Conservation (phyloP, 2,329 filamentous ascomycete species). For the Leptographium galeiforme region DNA sequence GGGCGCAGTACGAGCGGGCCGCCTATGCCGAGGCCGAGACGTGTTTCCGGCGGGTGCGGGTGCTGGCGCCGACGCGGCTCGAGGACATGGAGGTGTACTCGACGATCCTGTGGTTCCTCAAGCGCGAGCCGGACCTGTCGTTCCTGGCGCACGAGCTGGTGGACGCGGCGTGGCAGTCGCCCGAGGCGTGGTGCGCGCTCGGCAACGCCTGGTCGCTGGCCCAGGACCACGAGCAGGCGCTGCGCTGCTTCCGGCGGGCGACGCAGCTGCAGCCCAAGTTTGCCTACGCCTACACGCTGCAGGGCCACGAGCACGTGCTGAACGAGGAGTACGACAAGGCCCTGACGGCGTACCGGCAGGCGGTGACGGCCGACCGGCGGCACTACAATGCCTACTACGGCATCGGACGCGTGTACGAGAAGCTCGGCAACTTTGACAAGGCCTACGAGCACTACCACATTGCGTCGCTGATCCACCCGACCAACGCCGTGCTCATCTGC, state of each 20-base stretch:
- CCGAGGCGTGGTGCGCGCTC: slow-evolving; percentile 89
- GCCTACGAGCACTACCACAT: slow-evolving; percentile 85
- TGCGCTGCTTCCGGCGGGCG: slow-evolving; percentile 87
- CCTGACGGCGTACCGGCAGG: slow-evolving; percentile 70
- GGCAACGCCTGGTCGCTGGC: slow-evolving; percentile 91
- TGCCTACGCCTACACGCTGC: slow-evolving; percentile 88
- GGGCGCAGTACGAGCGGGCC: slow-evolving; percentile 81
- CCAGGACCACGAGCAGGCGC: slow-evolving; percentile 84
- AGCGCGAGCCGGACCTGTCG: slow-evolving; percentile 80
- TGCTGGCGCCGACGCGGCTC: slow-evolving; percentile 66
- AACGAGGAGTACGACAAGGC: slow-evolving; percentile 98
- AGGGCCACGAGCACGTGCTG: slow-evolving; percentile 88
- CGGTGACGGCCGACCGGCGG: slow-evolving; percentile 71
- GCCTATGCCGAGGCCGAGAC: slow-evolving; percentile 78
- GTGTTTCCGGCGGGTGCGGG: slow-evolving; percentile 66
- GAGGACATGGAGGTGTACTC: slow-evolving; percentile 98
- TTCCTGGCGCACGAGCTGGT: slow-evolving; percentile 85
- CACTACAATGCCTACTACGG: slow-evolving; percentile 99
- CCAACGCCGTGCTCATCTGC: slow-evolving; percentile 82
- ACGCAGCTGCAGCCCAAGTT: slow-evolving; percentile 84
- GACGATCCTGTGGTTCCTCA: slow-evolving; percentile 96
- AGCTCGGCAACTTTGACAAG: slow-evolving; percentile 79
- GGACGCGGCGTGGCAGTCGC: slow-evolving; percentile 75
- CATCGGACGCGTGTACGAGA: slow-evolving; percentile 69
- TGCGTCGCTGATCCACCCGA: slow-evolving; percentile 80